phyloP scores from a whole-genome alignment of 75 land plant genomes.

The Cupressus sempervirens region DNA sequence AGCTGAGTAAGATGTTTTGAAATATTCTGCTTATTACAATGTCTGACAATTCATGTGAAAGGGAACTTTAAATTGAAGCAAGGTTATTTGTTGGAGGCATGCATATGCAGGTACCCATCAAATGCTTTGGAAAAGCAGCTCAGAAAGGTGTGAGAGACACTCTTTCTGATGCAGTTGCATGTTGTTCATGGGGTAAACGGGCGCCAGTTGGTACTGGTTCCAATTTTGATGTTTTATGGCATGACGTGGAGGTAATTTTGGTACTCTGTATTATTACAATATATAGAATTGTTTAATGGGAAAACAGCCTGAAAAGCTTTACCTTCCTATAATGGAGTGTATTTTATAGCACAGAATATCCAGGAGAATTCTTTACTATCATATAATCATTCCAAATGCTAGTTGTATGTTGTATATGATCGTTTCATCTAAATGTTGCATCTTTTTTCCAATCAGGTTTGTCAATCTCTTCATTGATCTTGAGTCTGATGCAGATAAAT shows the following conservation, averaged over 20 bases:
- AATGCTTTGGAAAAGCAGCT: conserved; percentile 70
- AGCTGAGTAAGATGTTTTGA: neutral
- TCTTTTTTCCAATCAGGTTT: neutral
- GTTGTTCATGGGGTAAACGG: conserved; percentile 76
- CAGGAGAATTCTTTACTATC: neutral
- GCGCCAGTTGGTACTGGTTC: conserved; percentile 81
- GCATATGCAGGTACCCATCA: conserved; percentile 57
- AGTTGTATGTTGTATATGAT: neutral
- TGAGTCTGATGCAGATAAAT: neutral
- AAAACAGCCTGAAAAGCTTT: neutral
- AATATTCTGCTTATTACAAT: neutral
- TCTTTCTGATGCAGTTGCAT: conserved; percentile 58
- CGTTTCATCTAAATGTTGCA: neutral
- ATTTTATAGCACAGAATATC: neutral
- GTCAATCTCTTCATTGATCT: neutral
- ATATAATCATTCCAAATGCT: neutral
- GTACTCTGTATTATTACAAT: neutral
- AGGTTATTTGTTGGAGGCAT: neutral
- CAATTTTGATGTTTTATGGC: conserved; percentile 64
- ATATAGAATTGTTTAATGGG: neutral
- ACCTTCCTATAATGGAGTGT: neutral
- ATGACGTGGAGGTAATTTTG: conserved; percentile 32
- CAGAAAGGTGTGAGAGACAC: conserved; percentile 53
- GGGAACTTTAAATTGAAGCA: neutral
- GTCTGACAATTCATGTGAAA: neutral